Evolutionary conservation across 345 rosid genomes (phyloP).

Genomic region (Gossypium australe): DNA sequence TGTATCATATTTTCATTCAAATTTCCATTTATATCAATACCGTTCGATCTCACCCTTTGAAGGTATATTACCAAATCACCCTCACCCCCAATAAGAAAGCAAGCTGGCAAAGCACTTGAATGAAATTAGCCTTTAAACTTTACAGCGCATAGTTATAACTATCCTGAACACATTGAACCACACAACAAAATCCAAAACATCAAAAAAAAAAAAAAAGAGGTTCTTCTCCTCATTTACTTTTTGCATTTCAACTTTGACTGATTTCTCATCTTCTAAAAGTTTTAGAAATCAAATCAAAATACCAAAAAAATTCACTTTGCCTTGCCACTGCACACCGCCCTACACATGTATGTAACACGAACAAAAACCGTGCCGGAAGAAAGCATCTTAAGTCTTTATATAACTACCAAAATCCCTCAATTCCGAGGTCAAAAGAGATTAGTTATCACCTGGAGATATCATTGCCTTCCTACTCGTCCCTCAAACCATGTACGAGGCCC

Average conservation of each 20-base stretch:
- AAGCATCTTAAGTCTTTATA: background rate
- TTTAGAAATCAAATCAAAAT: background rate
- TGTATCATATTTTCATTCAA: too few relatives aligned
- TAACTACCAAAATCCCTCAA: constrained; percentile 1
- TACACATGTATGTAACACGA: background rate
- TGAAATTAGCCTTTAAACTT: too few relatives aligned
- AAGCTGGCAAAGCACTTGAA: too few relatives aligned
- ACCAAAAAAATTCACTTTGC: background rate
- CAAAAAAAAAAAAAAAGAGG: background rate
- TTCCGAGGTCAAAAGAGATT: background rate
- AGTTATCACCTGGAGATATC: background rate
- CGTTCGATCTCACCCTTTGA: too few relatives aligned
- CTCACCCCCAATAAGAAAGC: too few relatives aligned
- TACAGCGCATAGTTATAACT: background rate
- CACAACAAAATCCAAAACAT: background rate
- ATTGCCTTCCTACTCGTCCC: background rate
- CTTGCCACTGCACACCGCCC: background rate
- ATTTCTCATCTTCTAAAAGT: background rate
- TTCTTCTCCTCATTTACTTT: background rate
- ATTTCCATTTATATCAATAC: too few relatives aligned
- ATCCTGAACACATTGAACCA: background rate
- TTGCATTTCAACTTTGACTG: background rate
- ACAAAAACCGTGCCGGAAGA: background rate
- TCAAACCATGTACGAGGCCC: background rate
- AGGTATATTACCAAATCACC: too few relatives aligned